These are phyloP conservation scores for Asterella californica DNA, from an alignment of 225 moss, liverwort and hornwort species.

Conservation along the genomic window DNA sequence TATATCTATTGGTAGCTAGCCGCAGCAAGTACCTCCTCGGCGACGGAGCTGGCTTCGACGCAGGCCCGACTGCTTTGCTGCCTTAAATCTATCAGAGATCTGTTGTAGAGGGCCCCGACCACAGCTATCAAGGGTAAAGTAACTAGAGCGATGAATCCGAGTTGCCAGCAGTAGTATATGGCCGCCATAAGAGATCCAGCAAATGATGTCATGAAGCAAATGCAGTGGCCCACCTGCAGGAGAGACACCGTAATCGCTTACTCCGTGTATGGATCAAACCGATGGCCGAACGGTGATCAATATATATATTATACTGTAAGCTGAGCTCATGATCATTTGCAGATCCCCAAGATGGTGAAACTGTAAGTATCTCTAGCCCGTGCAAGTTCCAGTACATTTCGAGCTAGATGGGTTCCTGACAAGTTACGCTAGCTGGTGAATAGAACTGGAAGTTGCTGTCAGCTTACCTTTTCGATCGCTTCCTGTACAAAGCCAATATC, in stretches of 20 bases:
- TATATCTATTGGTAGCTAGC: too few relatives aligned
- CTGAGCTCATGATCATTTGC: too few relatives aligned
- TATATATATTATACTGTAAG: too few relatives aligned
- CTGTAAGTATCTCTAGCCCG: too few relatives aligned
- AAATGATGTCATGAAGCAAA: slow-evolving; percentile 4
- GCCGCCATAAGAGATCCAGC: background rate
- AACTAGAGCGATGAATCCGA: background rate
- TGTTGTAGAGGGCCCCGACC: background rate
- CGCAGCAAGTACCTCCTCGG: background rate
- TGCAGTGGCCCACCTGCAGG: slow-evolving; percentile 14
- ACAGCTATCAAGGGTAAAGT: background rate
- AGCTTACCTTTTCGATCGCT: background rate
- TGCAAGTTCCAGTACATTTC: too few relatives aligned
- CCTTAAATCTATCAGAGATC: background rate
- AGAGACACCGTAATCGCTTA: background rate
- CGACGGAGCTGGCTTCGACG: background rate
- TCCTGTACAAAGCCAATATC: slow-evolving; percentile 3
- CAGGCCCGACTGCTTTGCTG: background rate
- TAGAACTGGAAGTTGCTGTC: background rate
- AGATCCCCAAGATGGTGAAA: too few relatives aligned
- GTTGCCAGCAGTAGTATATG: slow-evolving; percentile 13
- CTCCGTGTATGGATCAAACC: too few relatives aligned
- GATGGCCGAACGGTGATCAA: too few relatives aligned
- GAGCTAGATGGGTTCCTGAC: background rate
- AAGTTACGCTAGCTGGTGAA: background rate